Evolutionary conservation across 495 filamentous ascomycete genomes (phyloP).

Genomic region (Annulohypoxylon nitens): DNA sequence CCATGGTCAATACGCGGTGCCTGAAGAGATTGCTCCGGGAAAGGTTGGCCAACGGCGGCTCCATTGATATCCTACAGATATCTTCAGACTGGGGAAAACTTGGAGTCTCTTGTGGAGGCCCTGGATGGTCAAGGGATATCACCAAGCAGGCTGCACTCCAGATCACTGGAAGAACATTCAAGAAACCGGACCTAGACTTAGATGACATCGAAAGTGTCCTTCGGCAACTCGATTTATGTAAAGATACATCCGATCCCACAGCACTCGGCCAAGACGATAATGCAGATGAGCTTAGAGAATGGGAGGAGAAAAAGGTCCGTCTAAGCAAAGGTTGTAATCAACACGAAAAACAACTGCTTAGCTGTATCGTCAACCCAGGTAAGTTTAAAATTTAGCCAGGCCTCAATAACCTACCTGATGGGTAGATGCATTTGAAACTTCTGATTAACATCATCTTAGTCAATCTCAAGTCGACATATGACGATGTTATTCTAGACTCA

Average conservation of each 20-base stretch:
- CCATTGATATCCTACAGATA: not conserved
- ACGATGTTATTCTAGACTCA: slow-evolving; percentile 18
- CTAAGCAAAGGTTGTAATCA: not conserved
- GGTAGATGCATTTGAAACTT: not conserved
- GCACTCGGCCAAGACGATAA: not conserved
- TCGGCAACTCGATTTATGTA: not conserved
- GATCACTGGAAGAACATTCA: not conserved
- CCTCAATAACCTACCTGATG: not conserved
- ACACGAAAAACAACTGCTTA: not conserved
- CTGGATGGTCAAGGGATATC: not conserved
- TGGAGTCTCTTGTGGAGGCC: not conserved
- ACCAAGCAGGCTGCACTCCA: not conserved
- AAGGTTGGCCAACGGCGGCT: not conserved
- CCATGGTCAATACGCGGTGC: not conserved
- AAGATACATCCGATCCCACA: not conserved
- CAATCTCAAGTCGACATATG: slow-evolving; percentile 9
- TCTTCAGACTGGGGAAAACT: not conserved
- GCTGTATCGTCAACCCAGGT: not conserved
- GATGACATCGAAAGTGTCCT: not conserved
- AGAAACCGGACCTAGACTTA: not conserved
- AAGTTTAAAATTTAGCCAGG: not conserved
- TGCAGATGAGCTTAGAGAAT: not conserved
- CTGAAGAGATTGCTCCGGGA: not conserved
- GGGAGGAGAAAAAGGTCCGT: not conserved
- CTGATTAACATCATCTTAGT: not conserved